Conservation (phyloP, 2,329 filamentous ascomycete genomes). For the Colletotrichum noveboracense region DNA sequence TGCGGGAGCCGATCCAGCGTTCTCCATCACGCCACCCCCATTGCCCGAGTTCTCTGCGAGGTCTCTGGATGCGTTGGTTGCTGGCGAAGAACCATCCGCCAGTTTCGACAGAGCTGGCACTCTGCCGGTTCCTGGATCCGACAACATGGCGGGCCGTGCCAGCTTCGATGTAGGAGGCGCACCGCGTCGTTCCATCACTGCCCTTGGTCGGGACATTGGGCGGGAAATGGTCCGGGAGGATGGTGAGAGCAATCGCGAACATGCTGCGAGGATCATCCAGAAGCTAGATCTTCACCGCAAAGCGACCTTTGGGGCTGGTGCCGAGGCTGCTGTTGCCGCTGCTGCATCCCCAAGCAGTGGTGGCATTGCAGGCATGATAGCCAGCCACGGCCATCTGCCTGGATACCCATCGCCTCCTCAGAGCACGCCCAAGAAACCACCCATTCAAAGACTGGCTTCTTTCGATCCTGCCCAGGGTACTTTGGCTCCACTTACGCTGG, state of each 20-base stretch:
- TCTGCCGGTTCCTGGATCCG: conserved; percentile 68
- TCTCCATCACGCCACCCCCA: conserved; percentile 87
- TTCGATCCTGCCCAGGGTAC: conserved; percentile 48
- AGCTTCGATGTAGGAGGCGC: conserved; percentile 73
- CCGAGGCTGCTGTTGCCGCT: conserved; percentile 41
- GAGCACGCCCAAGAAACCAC: background rate
- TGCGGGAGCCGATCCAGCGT: conserved; percentile 73
- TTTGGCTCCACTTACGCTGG: conserved; percentile 82
- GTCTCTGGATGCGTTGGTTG: conserved; percentile 68
- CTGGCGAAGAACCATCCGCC: conserved; percentile 49
- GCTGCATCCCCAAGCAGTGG: conserved; percentile 49
- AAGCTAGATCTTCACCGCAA: conserved; percentile 91
- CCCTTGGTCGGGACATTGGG: conserved; percentile 49
- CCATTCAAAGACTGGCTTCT: conserved; percentile 30
- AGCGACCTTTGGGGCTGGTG: conserved; percentile 60
- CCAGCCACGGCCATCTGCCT: conserved; percentile 80
- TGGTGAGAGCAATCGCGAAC: conserved; percentile 77
- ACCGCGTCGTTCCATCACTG: conserved; percentile 62
- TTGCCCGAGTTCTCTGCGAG: conserved; percentile 92
- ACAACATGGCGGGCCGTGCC: conserved; percentile 61
- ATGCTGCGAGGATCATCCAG: conserved; percentile 88
- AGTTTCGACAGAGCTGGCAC: conserved; percentile 66
- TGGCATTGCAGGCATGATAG: conserved; percentile 85
- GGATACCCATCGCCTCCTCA: conserved; percentile 46
- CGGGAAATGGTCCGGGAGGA: conserved; percentile 64